Base-by-base conservation (phyloP, 1,139 yeast species). In the Blastobotrys proliferans region DNA sequence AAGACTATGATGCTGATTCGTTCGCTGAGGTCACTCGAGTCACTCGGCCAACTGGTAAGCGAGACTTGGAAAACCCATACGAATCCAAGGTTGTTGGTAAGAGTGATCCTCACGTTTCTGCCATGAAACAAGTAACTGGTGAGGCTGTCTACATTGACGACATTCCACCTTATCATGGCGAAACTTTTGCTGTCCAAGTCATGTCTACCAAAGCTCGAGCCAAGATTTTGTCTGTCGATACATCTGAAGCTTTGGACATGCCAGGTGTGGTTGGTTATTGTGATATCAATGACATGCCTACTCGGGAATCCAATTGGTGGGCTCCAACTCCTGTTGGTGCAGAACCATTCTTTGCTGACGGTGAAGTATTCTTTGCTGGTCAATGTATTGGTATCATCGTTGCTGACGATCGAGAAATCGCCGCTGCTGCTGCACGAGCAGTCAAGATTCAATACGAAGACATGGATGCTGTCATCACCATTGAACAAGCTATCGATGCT, bases 71-170 rank as follows among this genome's bases (percentile, higher is more conserved):
- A 13, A 68, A 64, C 41, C 68, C 68, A 3, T 65, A 58, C 47
- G 69, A 65, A 46, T 56, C 60, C 40, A 50, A 53, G 6, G 50
- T 61, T n/a, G 57, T 70, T 9, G 74, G 75, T 19, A 66, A 67
- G 41, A 60, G 60, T 18, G 50, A 63, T 29, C 68, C 70, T 21
- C 75, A 70, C 48, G 53, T 69, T 13, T 67, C 70, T 32, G 71
- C 74, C 4, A 49, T 67, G 52, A 68, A 68, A 46, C 75, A 70
- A 47, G 72, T 67, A 11, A 60, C 69, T 9, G 75, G 75, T 17
- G 74, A 70, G 45, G 74, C 74, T 0, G 53, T 57, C 18, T 70
- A 70, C 43, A 60, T 68, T 9, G 74, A 70, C 46, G 75, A 70
- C 46, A 56, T 70, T 16, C 72, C 74, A 2, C 68, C 70, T 2